A percentile compares a stretch with the other conserved stretches of the same genome.
These are phyloP conservation scores for Talaromyces proteolyticus DNA, from an alignment of 495 filamentous ascomycete species.

Conservation along the genomic window DNA sequence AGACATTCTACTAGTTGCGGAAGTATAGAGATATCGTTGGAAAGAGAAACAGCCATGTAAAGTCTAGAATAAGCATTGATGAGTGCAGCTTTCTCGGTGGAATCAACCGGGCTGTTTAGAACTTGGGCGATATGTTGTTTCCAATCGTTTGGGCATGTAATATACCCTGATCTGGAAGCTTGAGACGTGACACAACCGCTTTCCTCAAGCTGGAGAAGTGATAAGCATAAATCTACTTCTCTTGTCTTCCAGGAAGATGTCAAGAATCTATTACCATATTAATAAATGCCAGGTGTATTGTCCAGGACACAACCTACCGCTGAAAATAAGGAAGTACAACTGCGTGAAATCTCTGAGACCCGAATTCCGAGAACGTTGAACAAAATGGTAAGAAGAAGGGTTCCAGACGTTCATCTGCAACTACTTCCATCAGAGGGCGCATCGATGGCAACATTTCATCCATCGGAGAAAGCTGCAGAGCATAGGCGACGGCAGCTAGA, in stretches of 20 bases:
- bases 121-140: slow-evolving; percentile 62
- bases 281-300: too few species aligned
- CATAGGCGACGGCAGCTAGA: slow-evolving; percentile 57
- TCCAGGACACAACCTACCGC: slow-evolving; percentile 42
- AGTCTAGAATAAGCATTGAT: slow-evolving; percentile 37
- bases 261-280: slow-evolving; percentile 69
- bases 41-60: slow-evolving; percentile 29
- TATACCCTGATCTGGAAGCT: slow-evolving; percentile 44
- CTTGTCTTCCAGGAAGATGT: slow-evolving; percentile 63
- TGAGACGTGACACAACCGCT: slow-evolving; percentile 40
- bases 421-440: slow-evolving; percentile 52
- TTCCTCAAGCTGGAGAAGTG: slow-evolving; percentile 62
- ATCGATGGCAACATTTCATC: slow-evolving; percentile 69
- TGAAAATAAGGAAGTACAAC: slow-evolving; percentile 77
- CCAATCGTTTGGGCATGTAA: slow-evolving; percentile 60
- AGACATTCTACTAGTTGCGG: slow-evolving; percentile 27
- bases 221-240: slow-evolving; percentile 60
- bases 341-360: slow-evolving; percentile 67
- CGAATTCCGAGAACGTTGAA: slow-evolving; percentile 66
- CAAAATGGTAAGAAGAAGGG: slow-evolving; percentile 77
- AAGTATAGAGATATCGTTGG: slow-evolving; percentile 24
- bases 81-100: slow-evolving; percentile 20
- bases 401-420: slow-evolving; percentile 57
- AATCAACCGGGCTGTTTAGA: slow-evolving; percentile 40
- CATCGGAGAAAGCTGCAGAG: slow-evolving; percentile 71